These are phyloP conservation scores for Sugiyamaella japonica DNA, from an alignment of 1,139 yeast species.

Conservation along the genomic window DNA sequence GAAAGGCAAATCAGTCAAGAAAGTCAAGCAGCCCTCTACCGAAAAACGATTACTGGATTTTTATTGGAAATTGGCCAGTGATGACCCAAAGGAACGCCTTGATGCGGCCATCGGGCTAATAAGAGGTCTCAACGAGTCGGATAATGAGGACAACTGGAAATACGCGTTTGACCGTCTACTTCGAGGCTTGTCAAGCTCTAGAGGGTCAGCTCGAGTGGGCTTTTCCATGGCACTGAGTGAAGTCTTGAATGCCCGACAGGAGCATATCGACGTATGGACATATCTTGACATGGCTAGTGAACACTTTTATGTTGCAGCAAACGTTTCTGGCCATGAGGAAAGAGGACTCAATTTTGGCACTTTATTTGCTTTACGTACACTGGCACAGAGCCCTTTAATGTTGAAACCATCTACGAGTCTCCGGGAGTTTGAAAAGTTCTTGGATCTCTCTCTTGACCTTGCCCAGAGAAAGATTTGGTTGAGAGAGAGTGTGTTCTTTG, in stretches of 20 bases:
- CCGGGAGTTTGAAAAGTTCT: constrained; percentile 42
- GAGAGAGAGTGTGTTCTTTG: constrained; percentile 74
- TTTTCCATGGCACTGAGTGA: constrained; percentile 88
- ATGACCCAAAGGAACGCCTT: constrained; percentile 68
- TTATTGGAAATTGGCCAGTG: constrained; percentile 78
- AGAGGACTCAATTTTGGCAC: constrained; percentile 80
- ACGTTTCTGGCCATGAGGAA: constrained; percentile 76
- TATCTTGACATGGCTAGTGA: constrained; percentile 49
- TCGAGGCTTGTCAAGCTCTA: constrained; percentile 76
- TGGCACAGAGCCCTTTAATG: constrained; percentile 60
- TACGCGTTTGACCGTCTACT: constrained; percentile 78
- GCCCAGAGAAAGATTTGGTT: constrained; percentile 77
- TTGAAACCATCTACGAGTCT: constrained; percentile 34
- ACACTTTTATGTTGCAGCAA: constrained; percentile 46
- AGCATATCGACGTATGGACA: constrained; percentile 41
- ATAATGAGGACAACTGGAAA: constrained; percentile 64
- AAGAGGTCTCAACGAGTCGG: constrained; percentile 50
- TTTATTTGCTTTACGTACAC: constrained; percentile 78
- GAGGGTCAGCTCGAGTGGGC: constrained; percentile 85
- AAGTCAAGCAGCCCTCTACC: constrained; percentile 1
- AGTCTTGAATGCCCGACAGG: constrained; percentile 51
- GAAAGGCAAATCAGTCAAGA: not conserved
- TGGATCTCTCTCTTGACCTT: constrained; percentile 55
- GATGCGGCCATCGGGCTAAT: constrained; percentile 69
- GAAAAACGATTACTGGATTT: constrained; percentile 48